Conservation (phyloP, 495 filamentous ascomycete species). For the Penicillium daleae region DNA sequence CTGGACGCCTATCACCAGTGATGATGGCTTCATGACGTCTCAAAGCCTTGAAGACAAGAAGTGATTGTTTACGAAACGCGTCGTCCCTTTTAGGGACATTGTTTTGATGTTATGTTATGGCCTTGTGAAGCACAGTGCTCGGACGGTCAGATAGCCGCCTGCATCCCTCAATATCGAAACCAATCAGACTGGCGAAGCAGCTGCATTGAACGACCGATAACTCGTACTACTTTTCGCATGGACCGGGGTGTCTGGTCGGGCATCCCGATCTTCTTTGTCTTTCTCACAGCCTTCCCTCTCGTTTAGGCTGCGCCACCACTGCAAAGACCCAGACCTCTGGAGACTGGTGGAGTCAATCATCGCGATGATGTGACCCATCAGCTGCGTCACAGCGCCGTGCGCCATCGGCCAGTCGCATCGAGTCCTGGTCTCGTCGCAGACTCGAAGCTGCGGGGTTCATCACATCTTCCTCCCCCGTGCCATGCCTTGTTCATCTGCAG, state of each 20-base stretch:
- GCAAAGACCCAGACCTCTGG: conserved; percentile 1
- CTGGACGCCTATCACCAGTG: background rate
- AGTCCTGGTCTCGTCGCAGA: conserved; percentile 14
- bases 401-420: conserved; percentile 26
- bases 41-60: conserved; percentile 8
- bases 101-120: background rate
- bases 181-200: conserved; percentile 19
- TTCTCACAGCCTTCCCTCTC: background rate
- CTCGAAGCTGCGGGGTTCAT: conserved; percentile 35
- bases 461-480: conserved; percentile 25
- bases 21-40: conserved; percentile 4
- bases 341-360: conserved; percentile 25
- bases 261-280: conserved; percentile 20
- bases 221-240: background rate
- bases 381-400: conserved; percentile 33
- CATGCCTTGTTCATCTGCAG: conserved; percentile 11
- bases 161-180: conserved; percentile 7
- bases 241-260: conserved; percentile 18
- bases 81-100: background rate
- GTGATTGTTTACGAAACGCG: conserved; percentile 10
- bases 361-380: conserved; percentile 36
- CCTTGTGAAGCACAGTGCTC: background rate
- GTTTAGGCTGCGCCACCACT: conserved; percentile 20
- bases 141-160: conserved; percentile 18
- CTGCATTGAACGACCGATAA: conserved; percentile 11